phyloP scores from a whole-genome alignment of 768 basidiomycete genomes.

The Amanita pallidorosea region DNA sequence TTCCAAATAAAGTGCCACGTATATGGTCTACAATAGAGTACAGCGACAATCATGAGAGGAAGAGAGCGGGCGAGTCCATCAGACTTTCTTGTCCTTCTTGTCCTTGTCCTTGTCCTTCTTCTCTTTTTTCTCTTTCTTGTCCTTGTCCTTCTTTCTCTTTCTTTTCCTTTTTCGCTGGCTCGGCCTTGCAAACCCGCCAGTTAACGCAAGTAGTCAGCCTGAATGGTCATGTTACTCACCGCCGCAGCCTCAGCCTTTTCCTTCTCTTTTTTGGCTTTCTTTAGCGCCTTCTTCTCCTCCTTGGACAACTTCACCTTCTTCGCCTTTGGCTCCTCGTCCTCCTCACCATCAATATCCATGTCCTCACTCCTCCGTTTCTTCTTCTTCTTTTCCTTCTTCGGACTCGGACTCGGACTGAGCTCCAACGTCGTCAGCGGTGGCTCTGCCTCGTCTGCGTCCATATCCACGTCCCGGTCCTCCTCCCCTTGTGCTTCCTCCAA shows the following conservation, averaged over 20 bases:
- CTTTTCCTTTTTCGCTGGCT: slow-evolving; percentile 25
- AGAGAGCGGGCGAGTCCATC: neutral
- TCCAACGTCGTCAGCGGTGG: slow-evolving; percentile 51
- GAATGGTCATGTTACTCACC: slow-evolving; percentile 7
- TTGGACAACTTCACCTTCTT: slow-evolving; percentile 76
- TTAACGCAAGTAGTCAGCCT: neutral
- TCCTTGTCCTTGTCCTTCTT: slow-evolving; percentile 19
- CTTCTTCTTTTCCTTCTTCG: slow-evolving; percentile 54
- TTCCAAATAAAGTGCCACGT: neutral
- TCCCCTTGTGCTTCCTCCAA: slow-evolving; percentile 49
- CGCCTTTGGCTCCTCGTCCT: slow-evolving; percentile 33
- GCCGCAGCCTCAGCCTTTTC: slow-evolving; percentile 37
- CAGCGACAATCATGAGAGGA: neutral
- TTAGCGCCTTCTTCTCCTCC: slow-evolving; percentile 80
- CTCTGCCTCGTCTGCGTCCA: slow-evolving; percentile 31
- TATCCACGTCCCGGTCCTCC: slow-evolving; percentile 23
- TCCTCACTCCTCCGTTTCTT: slow-evolving; percentile 59
- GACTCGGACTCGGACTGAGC: slow-evolving; percentile 33
- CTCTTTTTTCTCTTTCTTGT: slow-evolving; percentile 39
- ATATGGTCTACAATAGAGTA: neutral
- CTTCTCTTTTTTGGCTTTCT: slow-evolving; percentile 64
- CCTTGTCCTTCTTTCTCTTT: slow-evolving; percentile 41
- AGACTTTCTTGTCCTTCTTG: slow-evolving; percentile 19
- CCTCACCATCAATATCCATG: slow-evolving; percentile 51
- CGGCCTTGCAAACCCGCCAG: slow-evolving; percentile 14